Evolutionary conservation across 2,329 filamentous ascomycete genomes (phyloP), one percentile per base, ranked within the genome.

Genomic region (Leptographium flavum): DNA sequence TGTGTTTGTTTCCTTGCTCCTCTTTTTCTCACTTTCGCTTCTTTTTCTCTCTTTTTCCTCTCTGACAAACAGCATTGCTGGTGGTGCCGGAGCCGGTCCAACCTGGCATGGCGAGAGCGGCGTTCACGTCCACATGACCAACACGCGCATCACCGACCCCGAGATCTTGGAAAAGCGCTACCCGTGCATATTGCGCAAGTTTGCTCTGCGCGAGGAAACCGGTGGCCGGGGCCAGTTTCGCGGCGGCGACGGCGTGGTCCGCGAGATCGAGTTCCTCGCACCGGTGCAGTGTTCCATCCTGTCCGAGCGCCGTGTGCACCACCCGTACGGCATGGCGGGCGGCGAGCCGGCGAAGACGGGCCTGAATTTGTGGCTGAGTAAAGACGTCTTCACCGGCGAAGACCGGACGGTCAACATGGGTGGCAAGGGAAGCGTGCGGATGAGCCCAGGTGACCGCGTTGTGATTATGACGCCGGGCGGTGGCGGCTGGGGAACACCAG

Each of bases 321-420:
- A 76, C 43, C 86, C 87, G 1, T 94, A 87, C 53, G 88, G 88
- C 0, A 70, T 95, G 49, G 79, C 78, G 17, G 90, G 90, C 1
- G 90, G 90, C 3, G 81, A 79, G 46, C 81, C 88, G 49, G 90
- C 79, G 0, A 64, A 76, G 53, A 81, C 83, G 37, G 90, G 90
- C 0, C 64, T 87, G 49, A 96, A 95, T 54, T 67, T 92, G 38
- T 95, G 90, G 90, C 79, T 92, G 22, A n/a, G n/a, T n/a, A 69
- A 84, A 9, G 80, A 22, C 21, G 28, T 42, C 11, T 3, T 28
- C 11, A 39, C 43, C 28, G 43, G 39, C 10, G 19, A 8, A 11
- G 39, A 48, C 7, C 28, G 28, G 30, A 68, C 70, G 45, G 79
- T 87, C 55, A 87, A 83, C 54, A 58, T 88, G 1, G 88, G 88